Conservation (phyloP, 129 eudicot species). For the Scalesia atractyloides region DNA sequence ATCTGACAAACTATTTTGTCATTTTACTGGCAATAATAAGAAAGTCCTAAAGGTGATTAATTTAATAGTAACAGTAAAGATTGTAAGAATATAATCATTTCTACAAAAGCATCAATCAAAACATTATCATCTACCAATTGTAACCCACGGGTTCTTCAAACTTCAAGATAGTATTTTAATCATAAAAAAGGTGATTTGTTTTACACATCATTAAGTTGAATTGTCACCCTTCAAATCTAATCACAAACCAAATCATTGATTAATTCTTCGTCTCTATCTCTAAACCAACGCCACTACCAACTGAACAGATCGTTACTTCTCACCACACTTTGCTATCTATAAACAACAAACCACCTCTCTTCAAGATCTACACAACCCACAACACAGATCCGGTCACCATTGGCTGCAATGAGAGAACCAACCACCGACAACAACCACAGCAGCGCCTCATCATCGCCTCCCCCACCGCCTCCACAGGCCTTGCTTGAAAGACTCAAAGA, state of each 20-base stretch:
- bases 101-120: no score
- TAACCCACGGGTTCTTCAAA: constrained; percentile 7
- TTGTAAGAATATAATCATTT: no score
- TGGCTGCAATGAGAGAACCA: constrained; percentile 55
- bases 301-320: constrained; percentile 29
- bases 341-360: constrained; percentile 6
- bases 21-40: no score
- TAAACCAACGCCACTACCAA: constrained; percentile 30
- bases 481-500: constrained; percentile 93
- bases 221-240: constrained; percentile 21
- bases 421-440: constrained; percentile 26
- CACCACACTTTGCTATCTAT: constrained; percentile 30
- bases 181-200: constrained; percentile 7
- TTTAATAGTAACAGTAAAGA: no score
- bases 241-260: constrained; percentile 30
- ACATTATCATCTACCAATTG: not conserved
- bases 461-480: constrained; percentile 67
- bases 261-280: constrained; percentile 25
- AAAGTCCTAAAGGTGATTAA: no score
- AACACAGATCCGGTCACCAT: not conserved
- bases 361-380: constrained; percentile 40
- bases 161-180: constrained; percentile 13
- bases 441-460: constrained; percentile 58
- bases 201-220: constrained; percentile 4
- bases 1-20: no score